Conservation (phyloP, 1,139 yeast species). For the Kodamaea arcana region DNA sequence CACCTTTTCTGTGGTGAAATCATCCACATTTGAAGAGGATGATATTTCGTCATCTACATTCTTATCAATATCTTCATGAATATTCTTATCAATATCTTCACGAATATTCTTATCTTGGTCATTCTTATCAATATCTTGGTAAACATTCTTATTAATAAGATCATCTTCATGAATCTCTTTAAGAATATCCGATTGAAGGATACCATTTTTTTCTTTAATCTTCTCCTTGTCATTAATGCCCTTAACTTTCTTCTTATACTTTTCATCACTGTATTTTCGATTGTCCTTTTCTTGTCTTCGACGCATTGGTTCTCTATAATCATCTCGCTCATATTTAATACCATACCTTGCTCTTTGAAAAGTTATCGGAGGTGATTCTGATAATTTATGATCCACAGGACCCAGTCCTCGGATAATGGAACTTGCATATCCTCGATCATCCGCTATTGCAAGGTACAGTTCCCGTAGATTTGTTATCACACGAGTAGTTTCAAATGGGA, state of each 20-base stretch:
- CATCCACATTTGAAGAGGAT: neutral
- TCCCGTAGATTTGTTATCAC: constrained; percentile 31
- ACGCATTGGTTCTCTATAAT: constrained; percentile 7
- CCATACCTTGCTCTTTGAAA: constrained; percentile 25
- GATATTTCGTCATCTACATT: neutral
- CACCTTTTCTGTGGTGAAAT: neutral
- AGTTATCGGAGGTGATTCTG: constrained; percentile 35
- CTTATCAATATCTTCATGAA: neutral
- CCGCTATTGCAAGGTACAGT: constrained; percentile 25
- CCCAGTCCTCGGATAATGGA: constrained; percentile 7
- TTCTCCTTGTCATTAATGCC: too few species aligned
- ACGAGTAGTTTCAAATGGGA: constrained; percentile 30
- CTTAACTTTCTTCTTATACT: neutral
- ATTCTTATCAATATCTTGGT: neutral
- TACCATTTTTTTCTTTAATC: too few species aligned
- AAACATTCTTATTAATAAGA: neutral
- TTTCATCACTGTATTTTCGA: too few species aligned
- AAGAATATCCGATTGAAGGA: too few species aligned
- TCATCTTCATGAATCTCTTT: neutral
- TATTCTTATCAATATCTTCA: neutral
- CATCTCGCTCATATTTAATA: neutral
- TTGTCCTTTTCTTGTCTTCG: too few species aligned
- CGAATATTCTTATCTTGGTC: neutral
- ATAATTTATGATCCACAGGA: constrained; percentile 3
- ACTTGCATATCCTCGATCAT: constrained; percentile 20